Conservation (phyloP, 2,329 filamentous ascomycete species). For the Pezicula radicicola region DNA sequence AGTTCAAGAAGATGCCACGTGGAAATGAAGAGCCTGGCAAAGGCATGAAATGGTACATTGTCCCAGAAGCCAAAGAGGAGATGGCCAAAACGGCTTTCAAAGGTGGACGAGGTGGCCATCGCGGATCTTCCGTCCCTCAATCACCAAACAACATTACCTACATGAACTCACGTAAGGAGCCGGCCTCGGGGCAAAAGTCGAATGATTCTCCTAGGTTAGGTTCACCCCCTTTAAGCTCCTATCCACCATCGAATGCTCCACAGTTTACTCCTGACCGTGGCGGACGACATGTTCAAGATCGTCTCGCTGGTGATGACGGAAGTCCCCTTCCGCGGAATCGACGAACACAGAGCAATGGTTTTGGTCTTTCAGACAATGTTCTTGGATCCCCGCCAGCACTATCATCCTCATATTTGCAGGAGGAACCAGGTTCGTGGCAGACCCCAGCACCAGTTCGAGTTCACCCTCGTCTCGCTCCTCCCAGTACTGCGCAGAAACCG, state of each 20-base stretch:
- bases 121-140: slow-evolving; percentile 69
- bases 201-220: slow-evolving; percentile 49
- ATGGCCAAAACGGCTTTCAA: slow-evolving; percentile 61
- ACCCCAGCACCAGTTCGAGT: slow-evolving; percentile 73
- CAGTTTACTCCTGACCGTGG: slow-evolving; percentile 59
- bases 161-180: slow-evolving; percentile 58
- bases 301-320: slow-evolving; percentile 47
- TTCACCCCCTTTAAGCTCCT: slow-evolving; percentile 52
- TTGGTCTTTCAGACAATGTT: slow-evolving; percentile 45
- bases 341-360: slow-evolving; percentile 38
- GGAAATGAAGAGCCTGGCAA: slow-evolving; percentile 95
- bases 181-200: slow-evolving; percentile 54
- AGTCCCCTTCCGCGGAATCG: slow-evolving; percentile 60
- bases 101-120: slow-evolving; percentile 59
- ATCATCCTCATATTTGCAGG: slow-evolving; percentile 59
- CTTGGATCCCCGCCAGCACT: slow-evolving; percentile 56
- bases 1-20: slow-evolving; percentile 89
- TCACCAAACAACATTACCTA: slow-evolving; percentile 57
- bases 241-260: slow-evolving; percentile 36
- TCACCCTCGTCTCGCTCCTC: slow-evolving; percentile 72
- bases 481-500: slow-evolving; percentile 76
- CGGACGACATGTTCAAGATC: slow-evolving; percentile 32
- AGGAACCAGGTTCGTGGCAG: slow-evolving; percentile 59
- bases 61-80: slow-evolving; percentile 78
- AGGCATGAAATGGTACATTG: slow-evolving; percentile 98